A percentile compares a stretch with the other conserved stretches of the same genome.
phyloP scores from a whole-genome alignment of 2,329 filamentous ascomycete species.

The Teratosphaeria nubilosa region DNA sequence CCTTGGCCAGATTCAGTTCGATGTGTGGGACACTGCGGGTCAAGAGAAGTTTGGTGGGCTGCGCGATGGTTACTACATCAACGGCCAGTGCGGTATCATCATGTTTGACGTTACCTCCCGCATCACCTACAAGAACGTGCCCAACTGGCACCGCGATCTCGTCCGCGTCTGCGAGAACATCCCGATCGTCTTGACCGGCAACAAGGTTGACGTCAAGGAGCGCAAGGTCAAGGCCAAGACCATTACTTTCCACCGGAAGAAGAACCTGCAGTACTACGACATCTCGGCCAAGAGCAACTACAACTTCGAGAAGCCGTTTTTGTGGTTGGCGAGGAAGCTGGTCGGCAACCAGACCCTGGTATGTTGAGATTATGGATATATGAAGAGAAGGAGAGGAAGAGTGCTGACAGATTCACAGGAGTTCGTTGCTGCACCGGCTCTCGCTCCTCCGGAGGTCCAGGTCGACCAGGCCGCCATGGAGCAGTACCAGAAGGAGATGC shows the following conservation, averaged over 20 bases:
- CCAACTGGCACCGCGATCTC: constrained; percentile 99
- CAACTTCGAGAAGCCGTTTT: constrained; percentile 99
- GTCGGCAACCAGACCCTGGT: constrained; percentile 85
- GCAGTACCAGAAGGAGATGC: constrained; percentile 84
- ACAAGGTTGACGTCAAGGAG: constrained; percentile 99
- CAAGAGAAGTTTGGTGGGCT: constrained; percentile 99
- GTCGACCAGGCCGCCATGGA: constrained; percentile 76
- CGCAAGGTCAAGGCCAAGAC: constrained; percentile 99
- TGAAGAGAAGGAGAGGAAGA: neutral
- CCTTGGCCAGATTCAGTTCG: constrained; percentile 93
- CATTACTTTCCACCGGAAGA: constrained; percentile 99
- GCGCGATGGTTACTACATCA: constrained; percentile 99
- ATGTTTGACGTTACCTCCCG: constrained; percentile 99
- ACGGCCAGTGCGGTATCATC: constrained; percentile 99
- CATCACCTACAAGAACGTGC: constrained; percentile 99
- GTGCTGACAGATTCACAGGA: constrained; percentile 49
- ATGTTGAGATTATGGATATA: constrained; percentile 30
- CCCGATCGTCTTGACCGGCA: constrained; percentile 93
- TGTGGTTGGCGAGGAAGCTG: constrained; percentile 97
- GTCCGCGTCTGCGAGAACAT: constrained; percentile 99
- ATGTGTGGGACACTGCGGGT: constrained; percentile 97
- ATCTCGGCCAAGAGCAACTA: constrained; percentile 99
- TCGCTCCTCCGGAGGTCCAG: constrained; percentile 84
- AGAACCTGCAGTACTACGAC: constrained; percentile 99
- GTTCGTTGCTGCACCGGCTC: constrained; percentile 89